Evolutionary conservation across 352 stramenopile species (phyloP).

Genomic region (Pythium dissotocum): DNA sequence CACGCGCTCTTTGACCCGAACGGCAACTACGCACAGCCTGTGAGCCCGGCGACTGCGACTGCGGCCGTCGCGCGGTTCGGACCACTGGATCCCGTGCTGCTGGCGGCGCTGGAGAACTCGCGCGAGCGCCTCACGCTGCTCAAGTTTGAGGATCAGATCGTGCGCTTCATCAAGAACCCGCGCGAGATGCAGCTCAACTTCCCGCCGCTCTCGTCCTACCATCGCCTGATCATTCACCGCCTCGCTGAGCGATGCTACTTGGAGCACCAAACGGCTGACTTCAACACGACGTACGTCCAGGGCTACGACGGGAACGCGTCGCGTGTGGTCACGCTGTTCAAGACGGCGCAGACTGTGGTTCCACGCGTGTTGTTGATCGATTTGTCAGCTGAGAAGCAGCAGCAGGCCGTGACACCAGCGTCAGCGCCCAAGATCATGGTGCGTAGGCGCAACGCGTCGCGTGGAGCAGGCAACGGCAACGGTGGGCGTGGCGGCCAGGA

Average conservation of each 20-base stretch:
- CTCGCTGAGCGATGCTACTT: conserved; percentile 93
- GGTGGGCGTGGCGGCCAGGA: conserved; percentile 32
- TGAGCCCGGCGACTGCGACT: conserved; percentile 63
- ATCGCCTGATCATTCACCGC: conserved; percentile 90
- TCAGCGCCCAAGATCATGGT: conserved; percentile 93
- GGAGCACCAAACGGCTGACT: conserved; percentile 85
- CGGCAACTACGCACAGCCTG: conserved; percentile 30
- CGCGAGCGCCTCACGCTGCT: conserved; percentile 80
- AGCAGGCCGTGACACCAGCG: conserved; percentile 63
- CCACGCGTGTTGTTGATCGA: conserved; percentile 88
- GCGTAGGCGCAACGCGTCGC: conserved; percentile 55
- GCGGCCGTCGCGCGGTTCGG: conserved; percentile 41
- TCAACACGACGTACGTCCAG: conserved; percentile 46
- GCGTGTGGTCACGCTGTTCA: conserved; percentile 89
- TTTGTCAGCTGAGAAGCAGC: conserved; percentile 71
- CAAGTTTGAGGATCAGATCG: conserved; percentile 88
- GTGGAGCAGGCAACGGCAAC: conserved; percentile 33
- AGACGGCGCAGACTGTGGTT: conserved; percentile 74
- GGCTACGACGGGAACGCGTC: conserved; percentile 64
- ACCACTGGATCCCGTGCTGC: conserved; percentile 74
- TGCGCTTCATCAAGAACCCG: conserved; percentile 70
- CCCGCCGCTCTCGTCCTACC: conserved; percentile 83
- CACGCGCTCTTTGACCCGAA: conserved; percentile 33
- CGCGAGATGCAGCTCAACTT: conserved; percentile 76
- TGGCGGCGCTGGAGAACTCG: conserved; percentile 77